A percentile compares a stretch with the other conserved stretches of the same genome.
Conservation (phyloP, 1,284 basidiomycete species). For the Leccinum subrobustum region DNA sequence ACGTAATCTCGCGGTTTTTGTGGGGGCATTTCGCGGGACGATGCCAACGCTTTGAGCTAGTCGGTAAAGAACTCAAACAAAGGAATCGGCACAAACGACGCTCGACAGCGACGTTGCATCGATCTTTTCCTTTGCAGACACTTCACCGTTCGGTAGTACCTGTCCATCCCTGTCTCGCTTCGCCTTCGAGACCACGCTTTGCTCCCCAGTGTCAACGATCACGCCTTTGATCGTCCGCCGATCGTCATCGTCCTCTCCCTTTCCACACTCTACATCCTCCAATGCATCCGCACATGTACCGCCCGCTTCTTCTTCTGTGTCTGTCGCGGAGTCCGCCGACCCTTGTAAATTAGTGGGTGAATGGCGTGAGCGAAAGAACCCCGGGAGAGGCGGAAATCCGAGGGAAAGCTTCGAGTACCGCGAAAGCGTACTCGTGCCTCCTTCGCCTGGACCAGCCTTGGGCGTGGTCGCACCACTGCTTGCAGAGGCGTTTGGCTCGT, state of each 20-base stretch:
- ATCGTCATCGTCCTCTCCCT: slow-evolving; percentile 51
- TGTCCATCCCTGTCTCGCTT: slow-evolving; percentile 17
- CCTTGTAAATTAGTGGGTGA: slow-evolving; percentile 39
- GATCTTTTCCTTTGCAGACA: slow-evolving; percentile 27
- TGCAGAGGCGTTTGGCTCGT: slow-evolving; percentile 40
- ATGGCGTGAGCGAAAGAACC: slow-evolving; percentile 61
- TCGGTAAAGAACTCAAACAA: slow-evolving; percentile 17
- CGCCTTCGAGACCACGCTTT: slow-evolving; percentile 9
- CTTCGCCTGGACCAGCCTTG: slow-evolving; percentile 34
- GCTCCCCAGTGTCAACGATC: slow-evolving; percentile 30
- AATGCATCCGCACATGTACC: slow-evolving; percentile 18
- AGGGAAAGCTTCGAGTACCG: slow-evolving; percentile 47
- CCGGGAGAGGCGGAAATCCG: slow-evolving; percentile 61
- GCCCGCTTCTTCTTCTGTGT: slow-evolving; percentile 30
- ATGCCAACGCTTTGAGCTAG: not conserved
- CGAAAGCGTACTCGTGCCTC: slow-evolving; percentile 27
- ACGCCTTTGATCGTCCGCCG: slow-evolving; percentile 56
- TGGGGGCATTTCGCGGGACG: no score
- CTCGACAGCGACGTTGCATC: slow-evolving; percentile 11
- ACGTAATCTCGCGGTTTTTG: slow-evolving; percentile 4
- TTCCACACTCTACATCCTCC: slow-evolving; percentile 13
- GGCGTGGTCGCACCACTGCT: slow-evolving; percentile 57
- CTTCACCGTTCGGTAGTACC: slow-evolving; percentile 1
- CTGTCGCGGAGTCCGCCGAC: slow-evolving; percentile 19
- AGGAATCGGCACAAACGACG: slow-evolving; percentile 22